phyloP scores from a whole-genome alignment of 2,329 filamentous ascomycete genomes.

The Aspergillus sp. region DNA sequence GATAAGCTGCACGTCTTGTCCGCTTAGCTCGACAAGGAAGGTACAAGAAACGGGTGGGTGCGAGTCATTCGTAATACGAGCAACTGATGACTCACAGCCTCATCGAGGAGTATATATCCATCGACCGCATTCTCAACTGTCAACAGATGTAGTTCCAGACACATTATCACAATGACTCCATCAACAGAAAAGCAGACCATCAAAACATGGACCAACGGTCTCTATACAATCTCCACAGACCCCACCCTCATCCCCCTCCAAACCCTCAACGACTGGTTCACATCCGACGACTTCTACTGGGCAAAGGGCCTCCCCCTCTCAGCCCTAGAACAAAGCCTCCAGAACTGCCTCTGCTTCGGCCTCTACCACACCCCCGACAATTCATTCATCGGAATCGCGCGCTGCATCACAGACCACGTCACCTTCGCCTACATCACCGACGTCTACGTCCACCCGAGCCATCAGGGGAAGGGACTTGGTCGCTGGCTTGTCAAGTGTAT shows the following conservation, averaged over 20 bases:
- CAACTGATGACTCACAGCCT: background rate
- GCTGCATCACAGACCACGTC: conserved; percentile 71
- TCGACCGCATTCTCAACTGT: too few species aligned
- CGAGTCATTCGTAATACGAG: background rate
- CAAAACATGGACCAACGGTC: background rate
- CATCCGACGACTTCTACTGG: conserved; percentile 65
- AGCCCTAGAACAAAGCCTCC: conserved; percentile 57
- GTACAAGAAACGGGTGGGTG: background rate
- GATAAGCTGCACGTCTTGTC: background rate
- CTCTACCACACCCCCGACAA: conserved; percentile 49
- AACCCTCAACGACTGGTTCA: conserved; percentile 61
- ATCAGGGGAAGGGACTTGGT: conserved; percentile 66
- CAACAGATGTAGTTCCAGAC: background rate
- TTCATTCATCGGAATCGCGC: conserved; percentile 60
- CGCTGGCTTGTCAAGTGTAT: conserved; percentile 67
- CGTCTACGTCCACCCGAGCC: conserved; percentile 65
- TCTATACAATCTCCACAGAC: conserved; percentile 60
- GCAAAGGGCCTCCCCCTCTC: conserved; percentile 56
- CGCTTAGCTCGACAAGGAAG: background rate
- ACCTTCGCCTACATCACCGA: conserved; percentile 73
- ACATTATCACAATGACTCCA: background rate
- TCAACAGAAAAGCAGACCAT: background rate
- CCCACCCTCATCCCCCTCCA: conserved; percentile 58
- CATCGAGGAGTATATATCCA: background rate
- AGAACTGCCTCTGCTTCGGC: conserved; percentile 64